Base-by-base conservation (phyloP, 2,329 filamentous ascomycete species). In the Fusarium verrucosum region DNA sequence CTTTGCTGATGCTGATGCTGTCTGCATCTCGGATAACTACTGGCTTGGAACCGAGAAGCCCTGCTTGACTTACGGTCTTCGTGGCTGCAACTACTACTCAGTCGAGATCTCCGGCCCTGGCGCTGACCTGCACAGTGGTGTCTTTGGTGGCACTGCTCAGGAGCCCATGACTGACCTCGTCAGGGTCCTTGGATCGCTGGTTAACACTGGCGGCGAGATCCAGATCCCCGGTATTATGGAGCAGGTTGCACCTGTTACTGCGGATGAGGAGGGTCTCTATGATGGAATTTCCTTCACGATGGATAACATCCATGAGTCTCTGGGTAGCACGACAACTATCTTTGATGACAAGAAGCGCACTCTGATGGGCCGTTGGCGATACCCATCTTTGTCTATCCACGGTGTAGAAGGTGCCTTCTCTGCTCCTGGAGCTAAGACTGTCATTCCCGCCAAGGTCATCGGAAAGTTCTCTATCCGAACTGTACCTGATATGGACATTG, bases 1-100 rank as follows among this genome's bases (percentile, higher is more conserved):
- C 84, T 99, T 99, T 82, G 92, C 92, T 74, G 94, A 97, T 72
- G 89, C 93, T 32, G 95, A 99, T 70, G 95, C 94, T 7, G 92
- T 98, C 60, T 99, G 95, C 82, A 99, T 99, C 76, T 97, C 92
- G 43, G 95, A 99, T 80, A 99, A 99, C 86, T 99, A 99, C 88
- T 99, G 95, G 95, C 89, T 99, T 36, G 95, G 95, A 58, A 98
- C 95, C 7, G 93, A 98, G 85, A 97, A 97, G 85, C 95, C 95
- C 13, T 99, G 95, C 79, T 81, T 99, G 74, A 99, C 95, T 10
- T 99, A 99, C 77, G 95, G 95, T 71, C 90, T 99, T 64, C 91
- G 95, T 69, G 95, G 95, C 50, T 96, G 92, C 88, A 98, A 96
- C 83, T 99, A 99, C 86, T 99, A 98, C 83, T 92, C 90, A 49